Conservation (phyloP, 495 filamentous ascomycete species). For the Lasiosphaeria miniovina region DNA sequence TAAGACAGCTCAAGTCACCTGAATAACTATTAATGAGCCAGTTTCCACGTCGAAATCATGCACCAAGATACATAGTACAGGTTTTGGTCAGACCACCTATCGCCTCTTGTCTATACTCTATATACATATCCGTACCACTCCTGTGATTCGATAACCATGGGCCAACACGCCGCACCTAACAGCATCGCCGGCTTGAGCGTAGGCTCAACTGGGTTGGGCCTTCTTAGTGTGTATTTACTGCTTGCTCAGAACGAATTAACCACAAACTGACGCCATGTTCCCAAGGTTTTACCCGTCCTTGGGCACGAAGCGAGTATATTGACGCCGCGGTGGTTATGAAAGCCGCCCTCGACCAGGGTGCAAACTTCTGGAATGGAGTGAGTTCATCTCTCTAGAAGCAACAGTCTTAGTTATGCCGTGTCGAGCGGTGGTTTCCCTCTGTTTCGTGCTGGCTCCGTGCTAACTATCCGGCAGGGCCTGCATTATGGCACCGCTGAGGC, state of each 20-base stretch:
- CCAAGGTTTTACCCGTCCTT: constrained; percentile 2
- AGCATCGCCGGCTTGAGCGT: background rate
- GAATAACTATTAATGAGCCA: too few relatives aligned
- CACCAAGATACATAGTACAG: too few relatives aligned
- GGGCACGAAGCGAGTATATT: background rate
- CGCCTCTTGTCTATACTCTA: too few relatives aligned
- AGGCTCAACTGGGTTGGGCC: background rate
- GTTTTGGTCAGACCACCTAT: too few relatives aligned
- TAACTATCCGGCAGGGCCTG: too few relatives aligned
- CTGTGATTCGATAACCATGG: background rate
- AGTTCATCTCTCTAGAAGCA: background rate
- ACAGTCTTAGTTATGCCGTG: too few relatives aligned
- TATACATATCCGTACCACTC: too few relatives aligned
- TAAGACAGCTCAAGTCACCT: too few relatives aligned
- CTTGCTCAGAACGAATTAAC: background rate
- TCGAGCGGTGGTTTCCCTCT: too few relatives aligned
- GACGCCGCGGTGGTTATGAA: constrained; percentile 64
- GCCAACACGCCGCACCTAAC: background rate
- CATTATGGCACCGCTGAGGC: constrained; percentile 30
- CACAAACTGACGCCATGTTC: background rate
- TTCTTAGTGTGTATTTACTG: background rate
- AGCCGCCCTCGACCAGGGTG: constrained; percentile 58
- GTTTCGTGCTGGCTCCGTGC: too few relatives aligned
- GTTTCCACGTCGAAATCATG: too few relatives aligned
- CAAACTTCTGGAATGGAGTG: constrained; percentile 69